Percentiles rank a stretch among this genome's conserved stretches.
Conservation (phyloP, 2,329 filamentous ascomycete species). For the Aspergillus tanneri region DNA sequence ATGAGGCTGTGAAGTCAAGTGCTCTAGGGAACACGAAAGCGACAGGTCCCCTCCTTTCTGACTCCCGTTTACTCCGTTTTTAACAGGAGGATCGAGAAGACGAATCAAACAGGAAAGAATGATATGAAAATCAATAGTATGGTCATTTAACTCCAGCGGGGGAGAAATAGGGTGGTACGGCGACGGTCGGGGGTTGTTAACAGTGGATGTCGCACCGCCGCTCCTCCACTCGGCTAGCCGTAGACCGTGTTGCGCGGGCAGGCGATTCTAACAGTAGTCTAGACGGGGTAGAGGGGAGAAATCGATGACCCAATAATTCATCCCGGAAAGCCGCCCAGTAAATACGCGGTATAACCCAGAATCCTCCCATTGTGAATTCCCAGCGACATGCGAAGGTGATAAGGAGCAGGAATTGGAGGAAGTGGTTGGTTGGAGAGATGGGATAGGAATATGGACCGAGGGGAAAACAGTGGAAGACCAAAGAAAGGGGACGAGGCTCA, state of each 20-base stretch:
- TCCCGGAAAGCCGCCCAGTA: neutral
- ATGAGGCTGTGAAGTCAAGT: conserved; percentile 24
- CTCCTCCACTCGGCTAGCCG: conserved; percentile 18
- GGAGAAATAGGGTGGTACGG: neutral
- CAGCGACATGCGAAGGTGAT: conserved; percentile 1
- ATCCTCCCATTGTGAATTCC: neutral
- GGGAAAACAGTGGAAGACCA: conserved; percentile 15
- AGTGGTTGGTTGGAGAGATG: conserved; percentile 9
- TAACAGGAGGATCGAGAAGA: neutral
- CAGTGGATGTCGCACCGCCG: conserved; percentile 8
- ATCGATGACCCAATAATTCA: conserved; percentile 13
- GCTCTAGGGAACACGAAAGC: conserved; percentile 16
- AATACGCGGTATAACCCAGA: neutral
- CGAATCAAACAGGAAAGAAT: neutral
- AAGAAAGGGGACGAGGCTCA: conserved; percentile 24
- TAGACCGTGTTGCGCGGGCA: conserved; percentile 16
- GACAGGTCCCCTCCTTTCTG: conserved; percentile 13
- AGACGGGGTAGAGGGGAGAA: conserved; percentile 9
- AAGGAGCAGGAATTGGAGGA: conserved; percentile 7
- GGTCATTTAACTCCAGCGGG: neutral
- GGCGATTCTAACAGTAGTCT: conserved; percentile 16
- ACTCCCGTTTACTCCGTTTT: conserved; percentile 2
- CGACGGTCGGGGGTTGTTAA: conserved; percentile 16
- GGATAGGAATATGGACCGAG: conserved; percentile 6
- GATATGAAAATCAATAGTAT: neutral